Evolutionary conservation across 1,139 yeast genomes (phyloP), one percentile per base, ranked within the genome.

Genomic region (Blastobotrys arbuscula): DNA sequence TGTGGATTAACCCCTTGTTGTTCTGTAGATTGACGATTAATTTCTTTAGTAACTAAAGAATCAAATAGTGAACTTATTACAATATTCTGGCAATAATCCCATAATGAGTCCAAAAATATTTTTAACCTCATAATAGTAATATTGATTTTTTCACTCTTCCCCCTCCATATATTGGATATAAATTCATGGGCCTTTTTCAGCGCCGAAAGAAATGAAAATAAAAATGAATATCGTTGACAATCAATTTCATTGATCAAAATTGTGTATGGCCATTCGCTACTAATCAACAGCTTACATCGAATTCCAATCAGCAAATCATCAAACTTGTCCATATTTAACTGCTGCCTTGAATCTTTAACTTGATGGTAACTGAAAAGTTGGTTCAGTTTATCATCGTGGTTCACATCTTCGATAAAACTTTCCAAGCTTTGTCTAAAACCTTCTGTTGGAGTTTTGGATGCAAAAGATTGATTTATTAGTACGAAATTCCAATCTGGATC

Each of bases 21-120:
- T 1, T 46, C 47, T 21, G 44, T 44, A 9, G 26, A 20, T 21
- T 45, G 49, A 3, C 26, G 21, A 7, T 20, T 20, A 13, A 48
- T n/a, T 45, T 44, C 19, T 20, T 33, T 16, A 30, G 30, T 16
- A 30, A 50, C 15, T 47, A 39, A 13, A 24, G 36, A 7, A 23
- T 38, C 38, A 34, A 47, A 57, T 26, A 48, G 34, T n/a, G 49
- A 38, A 15, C 56, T 53, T 28, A 59, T 50, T 10, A 58, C 54
- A 18, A 49, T 39, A 2, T 50, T 30, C 45, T 61, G 64, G 18
- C 53, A 41, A 44, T 57, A 59, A 26, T 58, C 60, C 62, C 63
- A 61, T 9, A 59, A 28, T 13, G 40, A 40, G 36, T 59, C 62
- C 26, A 57, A 48, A 30, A 59, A 54, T 16, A 51, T 42, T 42